Conservation (phyloP, 257 asterid species). For the Solanum tacnaense region DNA sequence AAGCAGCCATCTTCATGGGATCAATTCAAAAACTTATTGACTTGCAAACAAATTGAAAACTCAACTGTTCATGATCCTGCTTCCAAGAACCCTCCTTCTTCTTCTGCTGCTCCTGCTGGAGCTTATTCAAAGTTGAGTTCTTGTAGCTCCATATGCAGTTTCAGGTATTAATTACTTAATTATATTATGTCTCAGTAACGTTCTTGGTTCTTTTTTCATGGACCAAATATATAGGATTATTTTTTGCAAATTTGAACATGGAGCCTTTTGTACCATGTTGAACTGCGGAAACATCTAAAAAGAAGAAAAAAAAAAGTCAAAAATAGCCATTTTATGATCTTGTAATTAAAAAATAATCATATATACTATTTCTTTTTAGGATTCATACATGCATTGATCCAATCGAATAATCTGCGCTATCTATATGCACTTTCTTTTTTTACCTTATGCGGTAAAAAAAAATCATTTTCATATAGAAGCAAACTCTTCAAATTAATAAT, state of each 20-base stretch:
- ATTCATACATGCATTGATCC: background rate
- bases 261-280: background rate
- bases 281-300: background rate
- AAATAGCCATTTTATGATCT: background rate
- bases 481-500: background rate
- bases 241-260: background rate
- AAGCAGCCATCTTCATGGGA: conserved; percentile 70
- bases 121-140: conserved; percentile 10
- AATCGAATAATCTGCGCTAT: background rate
- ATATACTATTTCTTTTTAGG: background rate
- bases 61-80: conserved; percentile 57
- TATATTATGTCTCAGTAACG: background rate
- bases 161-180: conserved; percentile 10
- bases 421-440: background rate
- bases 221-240: background rate
- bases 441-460: too few species aligned
- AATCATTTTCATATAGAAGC: background rate
- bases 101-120: background rate
- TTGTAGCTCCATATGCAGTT: conserved; percentile 55
- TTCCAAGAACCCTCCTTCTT: conserved; percentile 8
- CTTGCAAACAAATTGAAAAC: conserved; percentile 60
- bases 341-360: too few species aligned
- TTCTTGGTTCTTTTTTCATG: background rate
- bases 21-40: conserved; percentile 66
- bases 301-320: background rate